These are phyloP conservation scores for Tetrapisispora iriomotensis DNA, from an alignment of 805 yeast species.

Conservation along the genomic window DNA sequence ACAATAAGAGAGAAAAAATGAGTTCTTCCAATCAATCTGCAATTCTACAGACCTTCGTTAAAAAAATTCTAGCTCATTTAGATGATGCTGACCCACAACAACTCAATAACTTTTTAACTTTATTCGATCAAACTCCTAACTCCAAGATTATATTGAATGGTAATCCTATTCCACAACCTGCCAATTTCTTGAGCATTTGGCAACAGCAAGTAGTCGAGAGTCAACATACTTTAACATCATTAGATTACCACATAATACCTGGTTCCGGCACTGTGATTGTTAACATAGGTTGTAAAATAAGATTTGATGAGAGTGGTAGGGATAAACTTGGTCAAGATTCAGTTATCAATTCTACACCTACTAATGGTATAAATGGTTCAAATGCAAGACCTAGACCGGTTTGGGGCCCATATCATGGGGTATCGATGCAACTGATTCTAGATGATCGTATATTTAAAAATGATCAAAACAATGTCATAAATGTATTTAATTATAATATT, in stretches of 20 bases:
- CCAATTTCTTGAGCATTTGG: constrained; percentile 26
- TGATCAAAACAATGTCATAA: constrained; percentile 33
- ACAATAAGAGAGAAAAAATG: background rate
- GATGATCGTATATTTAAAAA: constrained; percentile 40
- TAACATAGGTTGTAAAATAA: constrained; percentile 46
- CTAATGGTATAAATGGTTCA: constrained; percentile 5
- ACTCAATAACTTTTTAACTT: constrained; percentile 20
- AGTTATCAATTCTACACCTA: constrained; percentile 32
- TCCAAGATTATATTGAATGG: constrained; percentile 26
- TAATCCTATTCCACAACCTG: constrained; percentile 22
- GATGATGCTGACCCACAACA: constrained; percentile 27
- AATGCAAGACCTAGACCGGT: constrained; percentile 37
- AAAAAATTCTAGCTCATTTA: constrained; percentile 28
- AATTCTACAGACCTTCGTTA: constrained; percentile 25
- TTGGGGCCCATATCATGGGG: constrained; percentile 69
- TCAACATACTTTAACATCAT: constrained; percentile 52
- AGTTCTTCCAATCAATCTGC: constrained; percentile 16
- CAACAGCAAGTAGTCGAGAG: constrained; percentile 32
- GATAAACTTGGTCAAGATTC: constrained; percentile 58
- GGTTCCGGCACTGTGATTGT: constrained; percentile 49
- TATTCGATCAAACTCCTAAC: constrained; percentile 16
- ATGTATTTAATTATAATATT: constrained; percentile 55
- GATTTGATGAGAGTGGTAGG: constrained; percentile 68
- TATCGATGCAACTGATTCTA: constrained; percentile 43
- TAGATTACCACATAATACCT: constrained; percentile 59